These are phyloP conservation scores for Brassica carinata DNA, from an alignment of 345 rosid species.

Conservation along the genomic window DNA sequence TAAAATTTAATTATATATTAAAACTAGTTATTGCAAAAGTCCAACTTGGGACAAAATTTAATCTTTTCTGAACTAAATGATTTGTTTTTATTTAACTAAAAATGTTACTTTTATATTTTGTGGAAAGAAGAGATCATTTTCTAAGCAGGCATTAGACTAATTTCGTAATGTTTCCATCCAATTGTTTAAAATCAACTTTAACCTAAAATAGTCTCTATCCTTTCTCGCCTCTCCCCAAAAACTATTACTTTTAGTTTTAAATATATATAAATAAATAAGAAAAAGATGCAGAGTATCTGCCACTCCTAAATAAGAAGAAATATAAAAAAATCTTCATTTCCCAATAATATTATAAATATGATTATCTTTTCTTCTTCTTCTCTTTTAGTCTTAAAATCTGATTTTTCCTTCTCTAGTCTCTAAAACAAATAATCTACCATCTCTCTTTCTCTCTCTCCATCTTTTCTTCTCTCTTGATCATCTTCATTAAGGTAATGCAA, in stretches of 20 bases:
- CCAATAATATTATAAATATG: slow-evolving; percentile 23
- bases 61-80: neutral
- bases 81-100: neutral
- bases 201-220: slow-evolving; percentile 34
- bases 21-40: neutral
- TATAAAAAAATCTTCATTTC: slow-evolving; percentile 17
- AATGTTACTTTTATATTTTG: neutral
- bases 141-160: neutral
- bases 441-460: slow-evolving; percentile 10
- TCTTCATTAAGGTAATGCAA: slow-evolving; percentile 39
- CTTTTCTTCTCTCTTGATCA: slow-evolving; percentile 10
- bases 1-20: neutral
- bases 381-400: slow-evolving; percentile 23
- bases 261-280: neutral
- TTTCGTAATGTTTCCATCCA: slow-evolving; percentile 38
- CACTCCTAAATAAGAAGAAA: slow-evolving; percentile 25
- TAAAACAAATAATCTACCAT: neutral
- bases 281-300: slow-evolving; percentile 25
- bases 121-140: neutral
- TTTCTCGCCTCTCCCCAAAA: slow-evolving; percentile 35
- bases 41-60: slow-evolving; percentile 4
- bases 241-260: neutral
- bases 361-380: neutral
- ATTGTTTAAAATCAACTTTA: slow-evolving; percentile 35
- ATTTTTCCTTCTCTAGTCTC: slow-evolving; percentile 17